phyloP scores from a whole-genome alignment of 1,284 basidiomycete species.

The Neolentinus lepideus region DNA sequence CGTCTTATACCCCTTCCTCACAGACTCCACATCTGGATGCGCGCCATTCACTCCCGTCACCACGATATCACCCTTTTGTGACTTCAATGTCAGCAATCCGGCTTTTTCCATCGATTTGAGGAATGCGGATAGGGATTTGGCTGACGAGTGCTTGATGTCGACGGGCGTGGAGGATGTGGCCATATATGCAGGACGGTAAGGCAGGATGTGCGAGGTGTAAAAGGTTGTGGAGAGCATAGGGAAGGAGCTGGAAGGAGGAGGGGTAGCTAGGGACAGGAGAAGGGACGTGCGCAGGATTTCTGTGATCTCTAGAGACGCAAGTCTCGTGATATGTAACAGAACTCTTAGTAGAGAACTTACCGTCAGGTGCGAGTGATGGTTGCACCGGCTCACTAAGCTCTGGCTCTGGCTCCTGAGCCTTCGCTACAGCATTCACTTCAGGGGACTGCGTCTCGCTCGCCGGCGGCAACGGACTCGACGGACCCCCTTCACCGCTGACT shows the following conservation, averaged over 20 bases:
- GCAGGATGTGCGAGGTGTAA: conserved; percentile 74
- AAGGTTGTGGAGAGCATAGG: conserved; percentile 73
- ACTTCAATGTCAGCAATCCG: conserved; percentile 66
- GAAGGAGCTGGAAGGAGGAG: conserved; percentile 47
- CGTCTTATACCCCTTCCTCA: conserved; percentile 44
- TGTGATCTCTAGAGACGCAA: conserved; percentile 45
- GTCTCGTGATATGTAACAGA: conserved; percentile 1
- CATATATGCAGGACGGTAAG: conserved; percentile 58
- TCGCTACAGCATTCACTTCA: not conserved
- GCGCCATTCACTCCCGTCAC: conserved; percentile 52
- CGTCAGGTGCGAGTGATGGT: conserved; percentile 9
- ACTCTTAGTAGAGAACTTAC: conserved; percentile 3
- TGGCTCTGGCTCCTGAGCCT: not conserved
- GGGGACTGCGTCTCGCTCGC: not conserved
- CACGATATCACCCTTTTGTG: conserved; percentile 58
- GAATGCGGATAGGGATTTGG: conserved; percentile 78
- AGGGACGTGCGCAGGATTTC: conserved; percentile 59
- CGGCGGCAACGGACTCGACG: no score
- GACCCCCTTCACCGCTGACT: no score
- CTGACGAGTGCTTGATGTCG: conserved; percentile 61
- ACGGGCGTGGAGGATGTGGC: conserved; percentile 32
- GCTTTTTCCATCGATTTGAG: conserved; percentile 72
- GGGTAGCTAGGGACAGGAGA: conserved; percentile 58
- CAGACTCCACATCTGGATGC: conserved; percentile 52
- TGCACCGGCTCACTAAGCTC: not conserved